Base-by-base conservation (phyloP, 2,329 filamentous ascomycete genomes). In the Aspergillus calidoustus region DNA sequence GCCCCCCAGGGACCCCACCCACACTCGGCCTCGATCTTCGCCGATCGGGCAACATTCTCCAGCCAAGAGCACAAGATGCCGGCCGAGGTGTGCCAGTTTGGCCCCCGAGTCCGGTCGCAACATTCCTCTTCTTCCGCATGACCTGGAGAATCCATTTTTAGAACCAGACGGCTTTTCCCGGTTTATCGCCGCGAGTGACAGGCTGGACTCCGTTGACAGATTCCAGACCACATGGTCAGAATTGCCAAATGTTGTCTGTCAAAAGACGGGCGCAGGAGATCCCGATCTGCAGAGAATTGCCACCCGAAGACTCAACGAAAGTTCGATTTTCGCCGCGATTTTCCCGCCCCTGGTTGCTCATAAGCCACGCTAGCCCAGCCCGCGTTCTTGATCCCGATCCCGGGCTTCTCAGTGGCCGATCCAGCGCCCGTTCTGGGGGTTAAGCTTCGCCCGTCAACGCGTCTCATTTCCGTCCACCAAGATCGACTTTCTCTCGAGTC, bases 241-340 rank as follows among this genome's bases (percentile, higher is more conserved):
- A 31, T 17, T 15, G 13, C 28, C 28, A 19, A 19, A 34, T 51
- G 17, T 51, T 19, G n/a, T 19, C 25, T 25, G 11, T 41, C 34
- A 41, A 19, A 19, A 51, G 7, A 31, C 15, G n/a, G 4, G 48
- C 48, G 17, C 23, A 2, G n/a, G 8, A 7, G 11, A 23, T 43
- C 34, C 22, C 31, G 31, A 53, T 53, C 50, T 41, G 30, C 31
- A 53, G 19, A 19, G 25, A 51, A 19, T 19, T 19, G 19, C 19
- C 19, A 19, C 19, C 19, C 19, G 19, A 19, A 19, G 19, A 19
- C 19, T 7, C 23, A 34, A 34, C 34, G 34, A 41, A 49, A 41
- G 46, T 47, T 51, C 22, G 31, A 49, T n/a, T 57, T 41, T 53
- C 55, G 8, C 54, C 57, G 57, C n/a, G 41, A 48, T 59, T 48